Conservation (phyloP, 1,284 basidiomycete species). For the Marasmius oreades region DNA sequence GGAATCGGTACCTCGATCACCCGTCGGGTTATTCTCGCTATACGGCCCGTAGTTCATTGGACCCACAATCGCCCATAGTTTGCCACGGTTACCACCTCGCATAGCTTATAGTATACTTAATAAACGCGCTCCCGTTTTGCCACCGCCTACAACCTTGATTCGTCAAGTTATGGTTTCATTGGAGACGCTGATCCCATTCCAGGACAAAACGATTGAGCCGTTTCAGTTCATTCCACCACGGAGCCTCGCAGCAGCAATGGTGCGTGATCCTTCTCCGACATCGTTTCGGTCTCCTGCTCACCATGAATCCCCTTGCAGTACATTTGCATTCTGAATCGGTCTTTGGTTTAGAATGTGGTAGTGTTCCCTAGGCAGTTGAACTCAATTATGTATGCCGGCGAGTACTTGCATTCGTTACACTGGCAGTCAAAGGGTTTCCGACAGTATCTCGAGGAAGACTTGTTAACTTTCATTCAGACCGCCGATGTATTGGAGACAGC, state of each 20-base stretch:
- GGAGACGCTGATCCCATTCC: too few species aligned
- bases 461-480: neutral
- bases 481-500: neutral
- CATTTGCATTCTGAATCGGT: neutral
- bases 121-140: too few species aligned
- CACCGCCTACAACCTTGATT: too few species aligned
- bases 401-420: neutral
- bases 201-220: too few species aligned
- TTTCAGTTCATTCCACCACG: too few species aligned
- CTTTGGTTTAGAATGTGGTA: neutral
- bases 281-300: neutral
- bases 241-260: neutral
- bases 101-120: too few species aligned
- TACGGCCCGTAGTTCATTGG: too few species aligned
- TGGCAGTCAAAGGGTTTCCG: neutral
- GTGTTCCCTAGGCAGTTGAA: neutral
- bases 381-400: neutral
- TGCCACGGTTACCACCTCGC: too few species aligned
- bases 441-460: neutral
- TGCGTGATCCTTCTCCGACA: neutral
- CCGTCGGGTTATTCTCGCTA: slow-evolving; percentile 5
- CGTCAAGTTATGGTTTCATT: too few species aligned
- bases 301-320: neutral
- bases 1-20: neutral
- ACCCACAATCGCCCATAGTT: too few species aligned